Base-by-base conservation (phyloP, 2,329 filamentous ascomycete species). In the Penicillium oxalicum region DNA sequence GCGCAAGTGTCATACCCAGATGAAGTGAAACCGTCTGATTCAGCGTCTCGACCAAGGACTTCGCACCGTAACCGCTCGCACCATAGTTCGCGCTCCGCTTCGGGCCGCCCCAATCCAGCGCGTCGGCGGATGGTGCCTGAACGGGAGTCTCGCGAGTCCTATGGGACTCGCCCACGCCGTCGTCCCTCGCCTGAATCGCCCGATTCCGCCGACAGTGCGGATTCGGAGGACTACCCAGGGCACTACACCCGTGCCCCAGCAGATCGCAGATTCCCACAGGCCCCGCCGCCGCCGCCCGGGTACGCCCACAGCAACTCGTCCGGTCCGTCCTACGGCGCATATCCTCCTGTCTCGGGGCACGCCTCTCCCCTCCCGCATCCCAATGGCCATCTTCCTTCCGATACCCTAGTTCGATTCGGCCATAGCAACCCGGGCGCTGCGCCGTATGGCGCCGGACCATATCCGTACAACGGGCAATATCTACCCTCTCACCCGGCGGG, bases 221-320 rank as follows among this genome's bases (percentile, higher is more conserved):
- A 86, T 65, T 78, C 78, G 33, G 75, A 87, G 25, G 82, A 87
- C n/a, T 84, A 78, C 63, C 68, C 72, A 53, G 54, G 67, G 61
- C 58, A 73, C 69, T 74, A 76, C 72, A 69, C 68, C 52, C 69
- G 61, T 42, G 55, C 59, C 12, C 60, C 65, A 44, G 65, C 61
- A 25, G 69, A 68, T 5, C 61, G 62, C 34, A 61, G 57, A 39
- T 71, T 68, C 67, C 60, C 62, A 18, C 56, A 59, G n/a, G 42
- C 58, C 13, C 56, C 59, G 5, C 66, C 63, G 24, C 66, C 63
- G 24, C 59, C 56, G 24, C 52, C 60, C 39, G 63, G 63, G n/a
- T 74, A 74, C 53, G 56, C 68, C 12, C 67, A 64, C 25, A 72
- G 68, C 52, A 56, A 65, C 37, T 70, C 70, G 7, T 72, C 71